phyloP scores from a whole-genome alignment of 192 early-diverging fungal species.

The Umbelopsis sp. region DNA sequence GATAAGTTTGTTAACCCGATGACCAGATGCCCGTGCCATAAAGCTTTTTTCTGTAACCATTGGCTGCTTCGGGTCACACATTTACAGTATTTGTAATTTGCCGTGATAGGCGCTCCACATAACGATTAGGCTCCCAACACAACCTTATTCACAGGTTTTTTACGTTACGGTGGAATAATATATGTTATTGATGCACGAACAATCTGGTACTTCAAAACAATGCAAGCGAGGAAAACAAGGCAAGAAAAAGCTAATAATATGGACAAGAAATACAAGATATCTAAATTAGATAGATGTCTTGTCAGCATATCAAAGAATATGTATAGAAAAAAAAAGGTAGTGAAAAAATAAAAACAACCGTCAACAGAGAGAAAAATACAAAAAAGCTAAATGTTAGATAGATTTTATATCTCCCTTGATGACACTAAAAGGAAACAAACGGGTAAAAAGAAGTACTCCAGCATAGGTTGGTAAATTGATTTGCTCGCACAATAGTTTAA shows the following conservation, averaged over 20 bases:
- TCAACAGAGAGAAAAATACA: neutral
- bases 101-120: too few species aligned
- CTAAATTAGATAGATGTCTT: neutral
- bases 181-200: too few species aligned
- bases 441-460: neutral
- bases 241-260: neutral
- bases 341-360: neutral
- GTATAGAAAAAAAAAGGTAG: neutral
- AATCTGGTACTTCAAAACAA: neutral
- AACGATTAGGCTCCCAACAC: too few species aligned
- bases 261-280: conserved; percentile 6
- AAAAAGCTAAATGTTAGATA: neutral
- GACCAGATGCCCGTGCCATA: too few species aligned
- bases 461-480: neutral
- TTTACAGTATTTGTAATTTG: too few species aligned
- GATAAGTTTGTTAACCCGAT: too few species aligned
- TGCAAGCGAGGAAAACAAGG: neutral
- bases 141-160: too few species aligned
- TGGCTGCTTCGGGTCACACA: too few species aligned
- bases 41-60: too few species aligned
- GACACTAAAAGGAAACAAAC: too few species aligned
- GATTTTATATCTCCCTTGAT: too few species aligned
- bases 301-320: conserved; percentile 20
- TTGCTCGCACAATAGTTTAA: neutral
- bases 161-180: too few species aligned